Base-by-base conservation (phyloP, 225 moss, liverwort and hornwort species). In the Takakia lepidozioides region DNA sequence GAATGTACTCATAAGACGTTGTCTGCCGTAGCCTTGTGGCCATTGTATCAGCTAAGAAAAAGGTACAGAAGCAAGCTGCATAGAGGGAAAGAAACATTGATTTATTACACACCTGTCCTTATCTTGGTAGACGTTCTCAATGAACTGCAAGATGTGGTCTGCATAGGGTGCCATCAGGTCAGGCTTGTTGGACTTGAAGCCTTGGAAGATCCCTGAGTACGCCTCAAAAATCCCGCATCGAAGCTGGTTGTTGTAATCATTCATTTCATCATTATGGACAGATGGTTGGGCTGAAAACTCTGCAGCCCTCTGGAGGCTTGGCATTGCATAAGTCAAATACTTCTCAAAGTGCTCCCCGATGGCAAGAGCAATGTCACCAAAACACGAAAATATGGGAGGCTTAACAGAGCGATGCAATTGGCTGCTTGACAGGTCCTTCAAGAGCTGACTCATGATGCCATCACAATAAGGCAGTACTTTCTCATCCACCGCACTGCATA, bases 361-460 rank as follows among this genome's bases (percentile, higher is more conserved):
- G 10, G 49, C 49, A 10, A 50, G 27, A 6, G 49, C 49, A 26
- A 50, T 50, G 13, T 50, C 49, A 3, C 49, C 25, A 16, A 50
- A 50, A 27, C 49, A 50, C 19, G 49, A 50, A 10, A 50, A 50
- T 17, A 27, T 50, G 10, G 48, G 48, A 5, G 48, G 48, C 48
- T 49, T 49, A 19, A 49, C 48, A 23, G 20, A 20, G 20, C 48
- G 19, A 27, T 49, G 48, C 3, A 49, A 25, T 27, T 49, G 48
- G 25, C 24, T 49, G 48, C 48, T 49, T 4, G 48, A 49, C n/a
- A 49, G 48, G 26, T 49, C 48, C 24, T 49, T 49, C 48, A 49
- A n/a, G 6, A 49, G n/a, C n/a, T 49, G 48, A 21, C 21, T 49
- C 48, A 49, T 49, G 4, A 49, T 49, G 24, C 48, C 48, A 49